Evolutionary conservation across 2,329 filamentous ascomycete genomes (phyloP), one percentile per base, ranked within the genome.

Genomic region (Elsinoe necatrix): DNA sequence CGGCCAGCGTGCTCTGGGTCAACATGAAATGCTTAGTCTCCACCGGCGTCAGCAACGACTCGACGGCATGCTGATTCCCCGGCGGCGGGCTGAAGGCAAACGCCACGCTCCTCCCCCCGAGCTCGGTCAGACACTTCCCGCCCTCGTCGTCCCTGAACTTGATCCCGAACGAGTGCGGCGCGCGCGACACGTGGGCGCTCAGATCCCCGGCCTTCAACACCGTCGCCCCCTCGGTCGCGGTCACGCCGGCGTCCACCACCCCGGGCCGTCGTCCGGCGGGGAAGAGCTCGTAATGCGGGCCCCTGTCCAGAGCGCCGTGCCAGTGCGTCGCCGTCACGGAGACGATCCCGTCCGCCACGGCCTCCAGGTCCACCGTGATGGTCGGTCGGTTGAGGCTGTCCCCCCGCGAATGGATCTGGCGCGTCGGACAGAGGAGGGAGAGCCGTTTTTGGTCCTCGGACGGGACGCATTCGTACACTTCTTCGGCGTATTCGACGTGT

Each of bases 401-500:
- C 16, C 79, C 78, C 41, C 81, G 73, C 2, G 71, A 72, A 35
- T 71, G 69, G 57, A 83, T 79, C 63, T 80, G 77, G 59, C 70
- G 73, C 1, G 80, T 81, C 8, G 81, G 81, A 61, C 80, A 84
- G 0, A 84, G 69, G 14, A 84, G 72, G 21, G 73, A 77, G 48
- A 83, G 57, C 5, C 75, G 76, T 60, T 75, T 77, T 4, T 73
- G 72, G 54, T 72, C 68, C 37, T 67, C 59, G 1, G 73, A 76
- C 50, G 75, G 68, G 3, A 72, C 75, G 54, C 79, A 71, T 7
- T 76, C 74, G 64, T 82, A 78, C 14, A 86, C 73, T 59, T 86
- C 82, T 68, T 86, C 83, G 31, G 83, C 84, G 62, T 85, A 85
- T 64, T 85, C 80, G 23, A 83, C 75, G 51, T 75, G 73, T 66